Percentiles rank a stretch among this genome's conserved stretches.
Evolutionary conservation across 2,329 filamentous ascomycete species (phyloP).

Genomic region (Diplodia mutila): DNA sequence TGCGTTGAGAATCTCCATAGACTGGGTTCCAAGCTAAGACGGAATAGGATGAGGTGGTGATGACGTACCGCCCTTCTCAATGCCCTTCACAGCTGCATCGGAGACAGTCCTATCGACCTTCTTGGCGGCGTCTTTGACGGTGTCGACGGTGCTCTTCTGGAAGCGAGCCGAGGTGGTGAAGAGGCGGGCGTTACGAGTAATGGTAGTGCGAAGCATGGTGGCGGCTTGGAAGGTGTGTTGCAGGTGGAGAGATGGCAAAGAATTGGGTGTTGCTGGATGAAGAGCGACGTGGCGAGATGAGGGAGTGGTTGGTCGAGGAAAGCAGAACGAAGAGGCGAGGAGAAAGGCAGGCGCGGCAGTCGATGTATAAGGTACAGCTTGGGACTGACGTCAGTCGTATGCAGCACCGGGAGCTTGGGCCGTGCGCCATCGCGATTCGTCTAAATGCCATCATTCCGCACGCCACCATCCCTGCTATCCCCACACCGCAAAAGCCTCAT

Average conservation of each 20-base stretch:
- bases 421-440: constrained; percentile 13
- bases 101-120: constrained; percentile 60
- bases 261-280: not conserved
- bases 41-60: not conserved
- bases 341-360: not conserved
- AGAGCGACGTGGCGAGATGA: not conserved
- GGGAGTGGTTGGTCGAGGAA: not conserved
- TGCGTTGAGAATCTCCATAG: constrained; percentile 1
- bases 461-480: constrained; percentile 13
- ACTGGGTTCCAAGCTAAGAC: not conserved
- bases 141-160: constrained; percentile 58
- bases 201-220: constrained; percentile 52
- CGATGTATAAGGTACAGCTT: constrained; percentile 10
- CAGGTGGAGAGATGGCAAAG: not conserved
- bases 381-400: constrained; percentile 7
- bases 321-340: not conserved
- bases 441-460: constrained; percentile 19
- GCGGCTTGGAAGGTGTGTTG: constrained; percentile 17
- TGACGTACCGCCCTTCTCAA: constrained; percentile 64
- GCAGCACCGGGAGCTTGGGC: constrained; percentile 4
- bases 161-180: constrained; percentile 58
- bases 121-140: constrained; percentile 62
- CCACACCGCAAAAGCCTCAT: constrained; percentile 16
- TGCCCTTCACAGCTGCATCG: constrained; percentile 62
- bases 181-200: constrained; percentile 51